Base-by-base conservation (phyloP, 257 asterid genomes). In the Solanum chmielewskii region DNA sequence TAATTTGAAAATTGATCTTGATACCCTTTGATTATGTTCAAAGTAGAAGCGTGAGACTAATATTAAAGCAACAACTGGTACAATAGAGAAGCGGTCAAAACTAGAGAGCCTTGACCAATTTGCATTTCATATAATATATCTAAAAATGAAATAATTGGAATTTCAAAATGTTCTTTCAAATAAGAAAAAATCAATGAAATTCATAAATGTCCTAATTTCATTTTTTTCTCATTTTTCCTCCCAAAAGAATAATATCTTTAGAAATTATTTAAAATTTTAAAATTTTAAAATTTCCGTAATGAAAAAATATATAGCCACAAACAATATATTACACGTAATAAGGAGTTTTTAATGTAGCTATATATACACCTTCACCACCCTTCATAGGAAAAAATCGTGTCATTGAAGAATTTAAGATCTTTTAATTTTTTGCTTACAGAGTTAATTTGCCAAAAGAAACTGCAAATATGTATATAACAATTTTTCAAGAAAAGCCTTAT, bases 331-430 rank as follows among this genome's bases (percentile, higher is more conserved):
- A 91, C 93, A 90, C 90, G 95, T 86, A 91, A 91, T 75, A 87
- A 44, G 29, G 94, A 92, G 90, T 92, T 92, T 39, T 87, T 90
- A 86, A 91, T 90, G 74, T 92, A 91, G 83, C 93, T 35, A 35
- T 92, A 39, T 88, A 45, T 33, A 86, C 84, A 4, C 93, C 93
- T 70, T 73, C 45, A 68, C 94, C 92, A 83, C 87, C 91, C 35
- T 91, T 92, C 94, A 92, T 91, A 85, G 93, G 90, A 23, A 35
- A 35, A 35, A 35, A 74, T 2, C 42, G 64, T 25, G 78, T 0
- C 88, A 75, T 86, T 33, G 18, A 15, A 25, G 44, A 70, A 70
- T 31, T 70, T 31, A 15, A 18, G 44, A 33, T 33, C 78, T 71
- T 41, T 71, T 18, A 68, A 68, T 68, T 13, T 68, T 64, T 68